Percentiles rank a stretch among this genome's conserved stretches.
Evolutionary conservation across 140 eudicot species (phyloP).

Genomic region (Senecio squalidus): DNA sequence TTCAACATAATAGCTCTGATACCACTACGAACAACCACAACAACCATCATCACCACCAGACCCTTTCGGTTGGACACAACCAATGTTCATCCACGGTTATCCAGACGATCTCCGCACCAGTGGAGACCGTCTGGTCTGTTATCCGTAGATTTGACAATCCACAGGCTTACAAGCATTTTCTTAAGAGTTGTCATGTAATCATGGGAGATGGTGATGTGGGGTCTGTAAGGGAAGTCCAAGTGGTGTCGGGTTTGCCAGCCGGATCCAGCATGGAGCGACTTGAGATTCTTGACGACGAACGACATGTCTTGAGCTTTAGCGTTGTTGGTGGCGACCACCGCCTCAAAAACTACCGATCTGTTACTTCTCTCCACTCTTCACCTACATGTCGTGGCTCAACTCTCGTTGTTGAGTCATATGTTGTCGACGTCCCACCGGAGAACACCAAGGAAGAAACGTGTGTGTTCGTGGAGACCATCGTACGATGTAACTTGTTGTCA

Average conservation of each 20-base stretch:
- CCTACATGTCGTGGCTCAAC: slow-evolving; percentile 30
- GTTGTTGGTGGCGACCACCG: slow-evolving; percentile 72
- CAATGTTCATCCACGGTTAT: slow-evolving; percentile 62
- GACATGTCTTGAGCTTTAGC: slow-evolving; percentile 57
- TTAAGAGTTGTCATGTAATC: slow-evolving; percentile 55
- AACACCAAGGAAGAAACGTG: slow-evolving; percentile 77
- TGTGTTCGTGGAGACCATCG: slow-evolving; percentile 65
- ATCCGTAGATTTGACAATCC: slow-evolving; percentile 62
- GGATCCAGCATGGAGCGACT: slow-evolving; percentile 60
- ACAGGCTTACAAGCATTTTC: slow-evolving; percentile 57
- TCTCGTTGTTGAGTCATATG: slow-evolving; percentile 73
- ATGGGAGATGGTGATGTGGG: slow-evolving; percentile 63
- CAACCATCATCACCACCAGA: slow-evolving; percentile 46
- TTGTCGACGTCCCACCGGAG: slow-evolving; percentile 72
- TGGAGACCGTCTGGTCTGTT: slow-evolving; percentile 51
- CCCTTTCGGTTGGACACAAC: slow-evolving; percentile 41
- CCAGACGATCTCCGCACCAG: slow-evolving; percentile 48
- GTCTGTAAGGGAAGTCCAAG: slow-evolving; percentile 55
- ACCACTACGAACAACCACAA: slow-evolving; percentile 25
- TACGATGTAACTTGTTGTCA: slow-evolving; percentile 63
- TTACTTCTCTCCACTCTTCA: slow-evolving; percentile 56
- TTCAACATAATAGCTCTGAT: slow-evolving; percentile 23
- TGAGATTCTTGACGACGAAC: slow-evolving; percentile 62
- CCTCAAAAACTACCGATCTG: slow-evolving; percentile 59
- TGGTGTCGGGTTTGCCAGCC: slow-evolving; percentile 71